Evolutionary conservation across 345 rosid genomes (phyloP).

Genomic region (Ceriops tagal): DNA sequence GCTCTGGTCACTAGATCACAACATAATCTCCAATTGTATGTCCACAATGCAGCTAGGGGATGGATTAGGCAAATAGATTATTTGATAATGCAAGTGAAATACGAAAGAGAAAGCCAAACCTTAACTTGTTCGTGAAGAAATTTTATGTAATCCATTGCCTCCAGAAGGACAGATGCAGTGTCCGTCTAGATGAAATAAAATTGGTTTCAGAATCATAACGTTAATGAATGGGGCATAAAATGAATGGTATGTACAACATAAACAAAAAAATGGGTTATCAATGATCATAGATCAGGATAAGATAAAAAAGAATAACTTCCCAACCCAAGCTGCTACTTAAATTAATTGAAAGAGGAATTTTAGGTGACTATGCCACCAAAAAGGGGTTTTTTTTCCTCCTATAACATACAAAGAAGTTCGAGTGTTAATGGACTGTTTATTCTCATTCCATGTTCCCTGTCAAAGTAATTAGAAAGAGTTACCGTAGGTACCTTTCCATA

Average conservation of each 20-base stretch:
- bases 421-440: no score
- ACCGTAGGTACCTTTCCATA: constrained; percentile 72
- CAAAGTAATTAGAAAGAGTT: constrained; percentile 1
- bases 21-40: background rate
- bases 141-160: constrained; percentile 79
- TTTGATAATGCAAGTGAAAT: background rate
- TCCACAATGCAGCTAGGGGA: background rate
- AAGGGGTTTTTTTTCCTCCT: no score
- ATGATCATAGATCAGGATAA: background rate
- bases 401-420: no score
- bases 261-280: background rate
- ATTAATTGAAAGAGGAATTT: no score
- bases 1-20: background rate
- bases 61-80: constrained; percentile 3
- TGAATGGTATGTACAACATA: background rate
- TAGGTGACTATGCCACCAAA: no score
- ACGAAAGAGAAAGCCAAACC: constrained; percentile 44
- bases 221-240: background rate
- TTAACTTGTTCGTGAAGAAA: constrained; percentile 97
- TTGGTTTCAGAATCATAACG: constrained; percentile 5
- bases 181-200: constrained; percentile 60
- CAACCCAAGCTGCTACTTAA: background rate
- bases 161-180: constrained; percentile 90
- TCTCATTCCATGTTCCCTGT: no score
- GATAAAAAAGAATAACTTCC: background rate